phyloP scores from a whole-genome alignment of 1,284 basidiomycete genomes.

The Sporisorium reilianum region DNA sequence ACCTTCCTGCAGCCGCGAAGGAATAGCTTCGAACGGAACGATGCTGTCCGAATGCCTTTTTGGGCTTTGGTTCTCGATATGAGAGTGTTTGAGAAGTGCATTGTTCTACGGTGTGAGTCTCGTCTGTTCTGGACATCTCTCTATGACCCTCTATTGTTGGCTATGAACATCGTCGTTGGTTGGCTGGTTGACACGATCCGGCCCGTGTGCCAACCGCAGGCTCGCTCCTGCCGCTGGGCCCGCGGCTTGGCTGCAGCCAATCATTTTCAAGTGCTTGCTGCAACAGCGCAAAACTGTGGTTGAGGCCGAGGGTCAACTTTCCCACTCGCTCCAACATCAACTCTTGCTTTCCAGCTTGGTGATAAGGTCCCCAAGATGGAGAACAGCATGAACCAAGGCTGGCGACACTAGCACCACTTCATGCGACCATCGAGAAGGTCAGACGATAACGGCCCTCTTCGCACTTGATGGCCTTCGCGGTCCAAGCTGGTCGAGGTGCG shows the following conservation, averaged over 20 bases:
- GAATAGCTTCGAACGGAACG: background rate
- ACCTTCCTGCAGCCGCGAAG: background rate
- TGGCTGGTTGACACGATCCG: background rate
- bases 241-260: background rate
- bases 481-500: background rate
- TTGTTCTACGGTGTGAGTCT: no score
- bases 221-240: background rate
- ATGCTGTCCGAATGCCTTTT: conserved; percentile 7
- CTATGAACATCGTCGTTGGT: background rate
- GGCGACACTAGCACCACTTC: background rate
- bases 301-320: no score
- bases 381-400: background rate
- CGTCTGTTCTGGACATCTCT: background rate
- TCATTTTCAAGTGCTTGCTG: background rate
- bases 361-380: background rate
- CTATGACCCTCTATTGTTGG: background rate
- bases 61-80: background rate
- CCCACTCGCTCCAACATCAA: background rate
- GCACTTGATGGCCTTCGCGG: conserved; percentile 29
- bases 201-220: background rate
- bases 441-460: conserved; percentile 16
- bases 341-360: background rate
- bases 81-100: no score
- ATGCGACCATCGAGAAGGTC: background rate
- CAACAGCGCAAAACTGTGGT: background rate